A percentile compares a stretch with the other conserved stretches of the same genome.
These are phyloP conservation scores for Pyricularia sp. DNA, from an alignment of 2,329 filamentous ascomycete species.

Conservation along the genomic window DNA sequence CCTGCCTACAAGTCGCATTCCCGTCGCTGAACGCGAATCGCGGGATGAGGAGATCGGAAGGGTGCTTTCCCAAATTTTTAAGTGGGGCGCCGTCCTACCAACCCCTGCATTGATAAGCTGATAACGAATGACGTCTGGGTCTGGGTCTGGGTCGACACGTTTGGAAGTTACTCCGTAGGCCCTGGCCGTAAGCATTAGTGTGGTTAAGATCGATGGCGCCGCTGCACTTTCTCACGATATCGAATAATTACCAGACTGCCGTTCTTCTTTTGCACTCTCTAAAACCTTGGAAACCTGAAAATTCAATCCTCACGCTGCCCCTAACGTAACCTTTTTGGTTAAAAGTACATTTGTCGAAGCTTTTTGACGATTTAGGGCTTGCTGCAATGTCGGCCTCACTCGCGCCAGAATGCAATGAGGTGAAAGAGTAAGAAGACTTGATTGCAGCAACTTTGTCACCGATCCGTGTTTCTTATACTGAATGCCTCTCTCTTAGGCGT, in stretches of 20 bases:
- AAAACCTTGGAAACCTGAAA: background rate
- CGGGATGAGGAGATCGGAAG: background rate
- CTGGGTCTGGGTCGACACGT: background rate
- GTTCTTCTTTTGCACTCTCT: background rate
- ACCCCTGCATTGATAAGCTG: background rate
- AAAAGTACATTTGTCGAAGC: background rate
- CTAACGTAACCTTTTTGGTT: background rate
- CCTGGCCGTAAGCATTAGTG: background rate
- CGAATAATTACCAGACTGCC: background rate
- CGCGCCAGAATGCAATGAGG: slow-evolving; percentile 87
- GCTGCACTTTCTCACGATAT: background rate
- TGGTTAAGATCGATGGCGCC: background rate
- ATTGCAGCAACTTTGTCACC: slow-evolving; percentile 6
- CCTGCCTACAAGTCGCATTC: background rate
- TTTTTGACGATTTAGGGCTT: slow-evolving; percentile 11
- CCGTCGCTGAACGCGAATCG: background rate
- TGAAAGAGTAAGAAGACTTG: slow-evolving; percentile 67
- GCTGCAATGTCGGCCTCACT: slow-evolving; percentile 79
- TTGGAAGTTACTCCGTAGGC: background rate
- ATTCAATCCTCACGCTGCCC: background rate
- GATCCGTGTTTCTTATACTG: slow-evolving; percentile 4
- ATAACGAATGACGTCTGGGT: background rate
- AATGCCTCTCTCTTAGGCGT: slow-evolving; percentile 42
- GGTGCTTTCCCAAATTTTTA: slow-evolving; percentile 2
- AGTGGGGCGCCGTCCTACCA: background rate